Percentiles rank a stretch among this genome's conserved stretches.
Evolutionary conservation across 2,329 filamentous ascomycete genomes (phyloP).

Genomic region (Esteya vermicola): DNA sequence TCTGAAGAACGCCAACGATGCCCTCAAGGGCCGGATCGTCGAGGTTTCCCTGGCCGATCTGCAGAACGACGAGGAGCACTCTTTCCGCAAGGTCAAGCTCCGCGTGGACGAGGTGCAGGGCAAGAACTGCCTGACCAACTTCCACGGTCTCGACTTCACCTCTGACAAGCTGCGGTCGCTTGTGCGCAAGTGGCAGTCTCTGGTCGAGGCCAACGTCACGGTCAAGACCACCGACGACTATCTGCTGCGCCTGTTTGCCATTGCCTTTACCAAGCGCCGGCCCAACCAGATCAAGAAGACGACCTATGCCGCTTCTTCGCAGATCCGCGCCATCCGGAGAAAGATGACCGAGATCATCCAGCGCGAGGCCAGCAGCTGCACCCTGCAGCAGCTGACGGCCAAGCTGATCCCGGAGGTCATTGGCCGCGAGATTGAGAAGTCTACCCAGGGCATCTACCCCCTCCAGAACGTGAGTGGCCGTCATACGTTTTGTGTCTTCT

Average conservation of each 20-base stretch:
- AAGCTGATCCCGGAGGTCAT: slow-evolving; percentile 99
- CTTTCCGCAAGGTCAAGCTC: slow-evolving; percentile 99
- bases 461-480: slow-evolving; percentile 73
- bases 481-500: not conserved
- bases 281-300: slow-evolving; percentile 99
- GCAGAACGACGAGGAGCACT: slow-evolving; percentile 99
- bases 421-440: slow-evolving; percentile 99
- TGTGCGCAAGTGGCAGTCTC: slow-evolving; percentile 98
- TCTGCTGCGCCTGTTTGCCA: slow-evolving; percentile 96
- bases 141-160: slow-evolving; percentile 99
- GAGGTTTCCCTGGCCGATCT: slow-evolving; percentile 98
- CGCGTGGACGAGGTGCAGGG: slow-evolving; percentile 97
- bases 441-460: slow-evolving; percentile 98
- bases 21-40: slow-evolving; percentile 96
- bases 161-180: slow-evolving; percentile 99
- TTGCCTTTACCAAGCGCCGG: slow-evolving; percentile 97
- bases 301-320: slow-evolving; percentile 91
- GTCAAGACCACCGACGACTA: slow-evolving; percentile 99
- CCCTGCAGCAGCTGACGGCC: slow-evolving; percentile 86
- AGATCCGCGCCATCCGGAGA: slow-evolving; percentile 95
- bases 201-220: slow-evolving; percentile 99
- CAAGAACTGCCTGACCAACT: slow-evolving; percentile 99
- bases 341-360: slow-evolving; percentile 99
- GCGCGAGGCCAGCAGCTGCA: slow-evolving; percentile 88
- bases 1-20: slow-evolving; percentile 99